Percentiles rank a stretch among this genome's conserved stretches.
Conservation (phyloP, 345 rosid species). For the Luvunga scandens region DNA sequence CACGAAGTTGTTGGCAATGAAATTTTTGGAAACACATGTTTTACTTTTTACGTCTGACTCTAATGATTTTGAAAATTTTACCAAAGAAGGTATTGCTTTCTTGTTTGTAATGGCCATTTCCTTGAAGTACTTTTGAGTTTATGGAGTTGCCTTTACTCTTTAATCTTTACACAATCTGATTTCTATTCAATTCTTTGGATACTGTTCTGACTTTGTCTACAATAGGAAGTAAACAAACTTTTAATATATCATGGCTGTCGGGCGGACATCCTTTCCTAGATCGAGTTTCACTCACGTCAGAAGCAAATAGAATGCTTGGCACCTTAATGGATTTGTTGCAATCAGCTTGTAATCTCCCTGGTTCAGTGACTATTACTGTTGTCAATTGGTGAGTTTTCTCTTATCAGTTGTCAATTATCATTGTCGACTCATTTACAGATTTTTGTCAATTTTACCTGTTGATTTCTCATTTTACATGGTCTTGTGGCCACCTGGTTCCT, state of each 20-base stretch:
- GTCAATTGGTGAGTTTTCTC: slow-evolving; percentile 77
- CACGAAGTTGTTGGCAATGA: slow-evolving; percentile 71
- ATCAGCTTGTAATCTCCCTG: slow-evolving; percentile 59
- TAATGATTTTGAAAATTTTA: slow-evolving; percentile 50
- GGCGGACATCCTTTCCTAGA: slow-evolving; percentile 73
- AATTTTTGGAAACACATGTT: slow-evolving; percentile 82
- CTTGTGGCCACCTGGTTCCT: background rate
- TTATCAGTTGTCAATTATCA: slow-evolving; percentile 13
- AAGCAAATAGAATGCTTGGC: slow-evolving; percentile 58
- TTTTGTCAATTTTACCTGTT: background rate
- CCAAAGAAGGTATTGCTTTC: slow-evolving; percentile 58
- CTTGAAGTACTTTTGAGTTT: slow-evolving; percentile 10
- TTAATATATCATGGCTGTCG: slow-evolving; percentile 71
- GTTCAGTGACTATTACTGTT: slow-evolving; percentile 59
- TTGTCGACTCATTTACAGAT: background rate
- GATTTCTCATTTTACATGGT: background rate
- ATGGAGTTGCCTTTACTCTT: slow-evolving; percentile 1
- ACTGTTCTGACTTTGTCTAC: slow-evolving; percentile 17
- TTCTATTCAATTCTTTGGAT: slow-evolving; percentile 1
- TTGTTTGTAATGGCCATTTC: background rate
- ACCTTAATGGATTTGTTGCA: slow-evolving; percentile 59
- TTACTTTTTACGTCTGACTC: slow-evolving; percentile 73
- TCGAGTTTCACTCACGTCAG: slow-evolving; percentile 55
- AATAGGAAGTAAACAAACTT: slow-evolving; percentile 53
- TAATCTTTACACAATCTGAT: slow-evolving; percentile 3